Evolutionary conservation across 345 rosid species (phyloP), one percentile per base, ranked within the genome.

Genomic region (Eucalyptus leucophloia): DNA sequence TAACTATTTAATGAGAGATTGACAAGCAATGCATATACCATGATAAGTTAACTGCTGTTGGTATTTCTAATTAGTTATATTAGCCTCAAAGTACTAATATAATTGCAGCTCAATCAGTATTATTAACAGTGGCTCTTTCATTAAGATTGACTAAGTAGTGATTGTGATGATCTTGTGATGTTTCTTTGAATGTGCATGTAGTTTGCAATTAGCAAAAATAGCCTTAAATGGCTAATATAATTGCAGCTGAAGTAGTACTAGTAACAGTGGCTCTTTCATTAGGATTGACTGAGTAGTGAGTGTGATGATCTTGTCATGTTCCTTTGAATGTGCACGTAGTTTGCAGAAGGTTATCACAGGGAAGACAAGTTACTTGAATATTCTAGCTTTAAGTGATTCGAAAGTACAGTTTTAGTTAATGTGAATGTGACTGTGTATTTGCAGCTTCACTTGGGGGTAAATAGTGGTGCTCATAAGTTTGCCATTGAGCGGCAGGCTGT

Each of bases 401-500:
- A 77, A 77, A 77, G 47, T 12, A 21, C 26, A 72, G 82, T 72
- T 34, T 72, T 6, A 72, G 82, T 19, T 34, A 37, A 7, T 19
- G 23, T 72, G 82, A 72, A 72, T 72, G 44, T 2, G 44, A 72
- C 47, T 21, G 14, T 37, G 47, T 40, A 90, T 87, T 88, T 89
- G 87, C 93, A 97, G 99, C 87, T 96, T 88, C 98, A 97, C 91
- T 94, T 98, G 90, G 99, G 99, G 85, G 99, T 98, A 82, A 97
- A 97, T 90, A 98, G 99, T 82, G 97, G 98, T n/a, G 99, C 99
- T 82, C 94, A 94, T 17, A 95, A 94, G 90, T 98, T 98, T 28
- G 99, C 98, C 37, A 92, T 98, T 77, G 99, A 98, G 93, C 92
- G 92, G 85, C 99, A 95, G 94, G 99, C 98, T 18, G 96, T 96